Percentiles rank a stretch among this genome's conserved stretches.
phyloP scores from a whole-genome alignment of 2,329 filamentous ascomycete genomes.

The Epichloe uncinata region DNA sequence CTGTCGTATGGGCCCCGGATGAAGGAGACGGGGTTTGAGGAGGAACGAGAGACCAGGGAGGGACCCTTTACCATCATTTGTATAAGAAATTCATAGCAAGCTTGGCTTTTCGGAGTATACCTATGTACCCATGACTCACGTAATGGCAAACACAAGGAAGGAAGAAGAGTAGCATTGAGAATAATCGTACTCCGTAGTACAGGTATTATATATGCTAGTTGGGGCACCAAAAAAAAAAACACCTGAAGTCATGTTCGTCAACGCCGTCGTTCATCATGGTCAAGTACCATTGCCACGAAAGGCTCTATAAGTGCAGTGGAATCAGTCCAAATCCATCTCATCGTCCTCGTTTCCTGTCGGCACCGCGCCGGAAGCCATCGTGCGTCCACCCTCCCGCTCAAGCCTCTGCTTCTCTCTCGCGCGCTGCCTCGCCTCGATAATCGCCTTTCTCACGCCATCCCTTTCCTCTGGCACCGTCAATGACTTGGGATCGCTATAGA shows the following conservation, averaged over 20 bases:
- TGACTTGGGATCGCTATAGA: constrained; percentile 70
- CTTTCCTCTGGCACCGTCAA: constrained; percentile 61
- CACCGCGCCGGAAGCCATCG: neutral
- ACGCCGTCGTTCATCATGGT: neutral
- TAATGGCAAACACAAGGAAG: neutral
- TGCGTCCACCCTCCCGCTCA: constrained; percentile 18
- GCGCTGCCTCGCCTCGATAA: constrained; percentile 64
- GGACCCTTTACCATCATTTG: neutral
- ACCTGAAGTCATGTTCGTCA: too few relatives aligned
- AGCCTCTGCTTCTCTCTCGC: constrained; percentile 44
- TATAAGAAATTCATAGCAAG: neutral
- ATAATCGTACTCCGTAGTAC: neutral
- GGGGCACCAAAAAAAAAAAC: neutral
- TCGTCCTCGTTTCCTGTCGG: constrained; percentile 35
- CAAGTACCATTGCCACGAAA: neutral
- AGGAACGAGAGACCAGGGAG: too few relatives aligned
- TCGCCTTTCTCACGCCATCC: constrained; percentile 68
- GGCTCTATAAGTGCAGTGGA: neutral
- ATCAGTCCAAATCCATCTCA: constrained; percentile 53
- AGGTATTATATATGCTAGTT: neutral
- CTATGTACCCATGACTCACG: neutral
- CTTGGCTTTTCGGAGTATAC: neutral
- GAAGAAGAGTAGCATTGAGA: neutral
- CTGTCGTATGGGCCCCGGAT: too few relatives aligned
- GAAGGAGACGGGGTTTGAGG: neutral